Evolutionary conservation across 2,329 filamentous ascomycete genomes (phyloP).

Genomic region (Didymella segeticola): DNA sequence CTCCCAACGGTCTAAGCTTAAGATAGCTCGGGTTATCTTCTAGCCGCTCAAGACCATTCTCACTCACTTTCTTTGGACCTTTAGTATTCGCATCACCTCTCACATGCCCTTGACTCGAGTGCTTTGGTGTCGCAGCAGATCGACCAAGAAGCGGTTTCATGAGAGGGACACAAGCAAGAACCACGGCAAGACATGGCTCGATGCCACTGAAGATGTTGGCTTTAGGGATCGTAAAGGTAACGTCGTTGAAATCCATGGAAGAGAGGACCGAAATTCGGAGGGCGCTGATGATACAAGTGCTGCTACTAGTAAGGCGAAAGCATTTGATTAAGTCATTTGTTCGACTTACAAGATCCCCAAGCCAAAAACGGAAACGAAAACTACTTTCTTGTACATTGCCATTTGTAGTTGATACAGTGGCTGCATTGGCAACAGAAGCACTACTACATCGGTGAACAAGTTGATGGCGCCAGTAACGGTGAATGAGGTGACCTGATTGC

Average conservation of each 20-base stretch:
- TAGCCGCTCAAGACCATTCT: neutral
- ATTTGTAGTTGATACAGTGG: neutral
- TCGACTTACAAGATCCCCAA: neutral
- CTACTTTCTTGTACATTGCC: neutral
- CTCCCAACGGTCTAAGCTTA: neutral
- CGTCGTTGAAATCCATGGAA: neutral
- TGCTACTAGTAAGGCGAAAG: neutral
- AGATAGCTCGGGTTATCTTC: neutral
- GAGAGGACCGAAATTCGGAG: neutral
- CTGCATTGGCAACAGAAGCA: neutral
- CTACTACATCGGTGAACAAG: neutral
- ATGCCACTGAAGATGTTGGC: neutral
- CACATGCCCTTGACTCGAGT: neutral
- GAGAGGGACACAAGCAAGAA: neutral
- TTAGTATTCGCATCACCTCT: neutral
- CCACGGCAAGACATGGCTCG: neutral
- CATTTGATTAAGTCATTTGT: neutral
- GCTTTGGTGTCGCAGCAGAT: neutral
- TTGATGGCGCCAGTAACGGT: neutral
- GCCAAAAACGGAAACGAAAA: neutral
- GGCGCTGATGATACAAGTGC: neutral
- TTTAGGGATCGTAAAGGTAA: neutral
- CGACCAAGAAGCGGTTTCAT: neutral
- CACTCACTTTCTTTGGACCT: neutral
- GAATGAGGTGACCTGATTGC: neutral